A percentile compares a stretch with the other conserved stretches of the same genome.
Evolutionary conservation across 2,329 filamentous ascomycete genomes (phyloP).

Genomic region (Claviceps cyperi): DNA sequence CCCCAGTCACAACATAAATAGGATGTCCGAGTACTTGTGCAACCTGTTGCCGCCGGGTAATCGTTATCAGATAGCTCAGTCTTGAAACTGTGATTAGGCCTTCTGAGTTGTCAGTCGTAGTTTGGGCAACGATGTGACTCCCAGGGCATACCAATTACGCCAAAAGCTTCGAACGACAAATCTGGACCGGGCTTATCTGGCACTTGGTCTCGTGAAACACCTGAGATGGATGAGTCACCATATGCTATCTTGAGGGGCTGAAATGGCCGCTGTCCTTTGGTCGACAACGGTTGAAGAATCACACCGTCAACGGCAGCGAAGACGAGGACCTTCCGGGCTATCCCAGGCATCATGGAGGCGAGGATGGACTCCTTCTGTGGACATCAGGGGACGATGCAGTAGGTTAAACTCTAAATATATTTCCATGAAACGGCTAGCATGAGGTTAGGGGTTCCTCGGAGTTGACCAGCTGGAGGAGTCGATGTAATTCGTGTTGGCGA

Average conservation of each 20-base stretch:
- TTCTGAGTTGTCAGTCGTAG: slow-evolving; percentile 23
- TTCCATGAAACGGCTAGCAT: background rate
- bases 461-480: background rate
- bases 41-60: slow-evolving; percentile 75
- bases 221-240: slow-evolving; percentile 35
- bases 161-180: slow-evolving; percentile 44
- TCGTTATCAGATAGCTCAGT: slow-evolving; percentile 71
- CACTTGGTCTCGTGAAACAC: slow-evolving; percentile 28
- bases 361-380: background rate
- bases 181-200: slow-evolving; percentile 29
- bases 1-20: slow-evolving; percentile 76
- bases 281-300: slow-evolving; percentile 57
- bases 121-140: slow-evolving; percentile 9
- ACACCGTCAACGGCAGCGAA: slow-evolving; percentile 73
- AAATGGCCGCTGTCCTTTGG: slow-evolving; percentile 40
- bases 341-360: slow-evolving; percentile 47
- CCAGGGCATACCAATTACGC: slow-evolving; percentile 34
- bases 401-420: background rate
- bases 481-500: too few relatives aligned
- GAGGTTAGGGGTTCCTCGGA: background rate
- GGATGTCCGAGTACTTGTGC: slow-evolving; percentile 72
- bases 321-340: slow-evolving; percentile 68
- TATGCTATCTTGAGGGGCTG: slow-evolving; percentile 59
- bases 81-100: slow-evolving; percentile 74
- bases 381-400: background rate